Conservation (phyloP, 805 yeast species). For the Sugiyamaella americana region DNA sequence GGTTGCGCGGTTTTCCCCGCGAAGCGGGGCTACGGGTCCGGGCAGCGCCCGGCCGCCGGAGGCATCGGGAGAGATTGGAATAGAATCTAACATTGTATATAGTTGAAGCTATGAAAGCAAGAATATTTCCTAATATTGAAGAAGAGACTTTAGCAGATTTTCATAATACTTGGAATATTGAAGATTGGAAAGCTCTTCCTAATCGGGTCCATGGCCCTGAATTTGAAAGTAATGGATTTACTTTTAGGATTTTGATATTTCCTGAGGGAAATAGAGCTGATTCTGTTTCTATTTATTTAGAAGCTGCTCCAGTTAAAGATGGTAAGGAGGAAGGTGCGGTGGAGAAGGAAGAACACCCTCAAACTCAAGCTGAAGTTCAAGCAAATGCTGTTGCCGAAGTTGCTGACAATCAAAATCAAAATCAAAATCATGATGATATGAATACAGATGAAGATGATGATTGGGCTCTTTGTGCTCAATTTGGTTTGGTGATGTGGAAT, state of each 20-base stretch:
- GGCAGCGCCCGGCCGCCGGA: too few relatives aligned
- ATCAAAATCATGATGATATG: not conserved
- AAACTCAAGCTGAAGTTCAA: conserved; percentile 18
- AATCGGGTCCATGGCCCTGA: conserved; percentile 28
- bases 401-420: conserved; percentile 4
- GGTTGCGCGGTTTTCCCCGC: too few relatives aligned
- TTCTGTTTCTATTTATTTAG: conserved; percentile 68
- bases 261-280: conserved; percentile 65
- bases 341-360: conserved; percentile 3
- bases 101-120: conserved; percentile 12
- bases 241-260: conserved; percentile 57
- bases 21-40: too few relatives aligned
- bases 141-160: not conserved
- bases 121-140: conserved; percentile 4
- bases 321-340: not conserved
- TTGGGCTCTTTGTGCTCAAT: conserved; percentile 91
- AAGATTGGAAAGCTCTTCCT: conserved; percentile 34
- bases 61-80: too few relatives aligned
- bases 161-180: conserved; percentile 32
- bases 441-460: conserved; percentile 25
- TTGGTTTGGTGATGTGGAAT: conserved; percentile 77
- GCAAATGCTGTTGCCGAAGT: conserved; percentile 27
- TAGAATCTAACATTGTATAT: too few relatives aligned
- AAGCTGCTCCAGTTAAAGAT: conserved; percentile 44
- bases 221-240: conserved; percentile 27